These are phyloP conservation scores for Calonectria henricotiae DNA, from an alignment of 2,329 filamentous ascomycete genomes.

Conservation along the genomic window DNA sequence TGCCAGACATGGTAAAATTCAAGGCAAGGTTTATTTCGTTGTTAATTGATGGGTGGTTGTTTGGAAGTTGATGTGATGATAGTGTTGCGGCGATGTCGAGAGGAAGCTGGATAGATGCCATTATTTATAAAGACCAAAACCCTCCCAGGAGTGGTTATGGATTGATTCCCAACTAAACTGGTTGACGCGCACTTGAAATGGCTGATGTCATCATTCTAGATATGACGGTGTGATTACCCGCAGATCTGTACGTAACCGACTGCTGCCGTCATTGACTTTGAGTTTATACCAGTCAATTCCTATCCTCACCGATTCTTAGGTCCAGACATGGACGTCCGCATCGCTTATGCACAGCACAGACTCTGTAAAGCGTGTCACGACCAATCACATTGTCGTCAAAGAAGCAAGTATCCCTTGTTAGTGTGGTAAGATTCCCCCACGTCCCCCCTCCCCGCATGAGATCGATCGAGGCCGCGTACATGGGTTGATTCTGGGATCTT, in stretches of 20 bases:
- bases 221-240: neutral
- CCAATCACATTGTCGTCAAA: neutral
- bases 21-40: neutral
- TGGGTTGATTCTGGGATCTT: no score
- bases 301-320: neutral
- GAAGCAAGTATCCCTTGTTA: no score
- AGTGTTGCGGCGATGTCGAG: neutral
- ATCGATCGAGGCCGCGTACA: no score
- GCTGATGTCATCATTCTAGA: neutral
- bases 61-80: neutral
- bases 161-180: neutral
- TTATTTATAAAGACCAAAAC: neutral
- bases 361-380: neutral
- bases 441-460: no score
- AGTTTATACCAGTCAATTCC: slow-evolving; percentile 1
- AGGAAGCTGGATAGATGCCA: neutral
- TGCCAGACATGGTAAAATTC: slow-evolving; percentile 2
- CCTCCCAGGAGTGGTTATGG: neutral
- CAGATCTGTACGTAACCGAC: neutral
- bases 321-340: neutral
- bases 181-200: neutral
- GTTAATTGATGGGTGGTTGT: neutral
- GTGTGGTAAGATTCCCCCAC: no score
- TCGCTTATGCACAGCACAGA: neutral
- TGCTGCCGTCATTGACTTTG: slow-evolving; percentile 10